These are phyloP conservation scores for Chamaecrista fasciculata DNA, from an alignment of 306 rosid species.

Conservation along the genomic window DNA sequence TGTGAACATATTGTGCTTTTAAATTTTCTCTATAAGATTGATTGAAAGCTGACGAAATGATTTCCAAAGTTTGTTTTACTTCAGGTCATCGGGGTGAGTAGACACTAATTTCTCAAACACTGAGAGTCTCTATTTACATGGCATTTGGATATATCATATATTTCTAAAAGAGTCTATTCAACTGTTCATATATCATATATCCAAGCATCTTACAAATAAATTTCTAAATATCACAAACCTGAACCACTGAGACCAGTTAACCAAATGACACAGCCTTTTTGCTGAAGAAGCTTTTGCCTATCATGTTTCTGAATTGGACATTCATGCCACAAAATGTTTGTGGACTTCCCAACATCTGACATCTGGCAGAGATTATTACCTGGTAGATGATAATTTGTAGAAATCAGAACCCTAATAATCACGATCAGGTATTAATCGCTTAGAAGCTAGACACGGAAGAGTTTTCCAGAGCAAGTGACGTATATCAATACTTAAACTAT, in stretches of 20 bases:
- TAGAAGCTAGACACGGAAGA: slow-evolving; percentile 7
- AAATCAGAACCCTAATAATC: slow-evolving; percentile 35
- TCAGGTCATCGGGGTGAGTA: background rate
- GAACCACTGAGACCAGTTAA: slow-evolving; percentile 98
- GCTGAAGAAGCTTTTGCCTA: slow-evolving; percentile 78
- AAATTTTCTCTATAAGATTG: slow-evolving; percentile 17
- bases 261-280: slow-evolving; percentile 97
- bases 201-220: background rate
- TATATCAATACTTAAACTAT: slow-evolving; percentile 14
- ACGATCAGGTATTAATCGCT: slow-evolving; percentile 1
- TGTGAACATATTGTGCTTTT: background rate
- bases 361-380: slow-evolving; percentile 49
- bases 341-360: slow-evolving; percentile 65
- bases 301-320: slow-evolving; percentile 69
- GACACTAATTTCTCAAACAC: background rate
- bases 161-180: background rate
- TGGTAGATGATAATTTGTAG: slow-evolving; percentile 36
- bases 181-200: background rate
- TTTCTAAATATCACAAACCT: slow-evolving; percentile 53
- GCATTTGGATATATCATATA: background rate
- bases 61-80: background rate
- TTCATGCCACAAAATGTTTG: slow-evolving; percentile 87
- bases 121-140: background rate
- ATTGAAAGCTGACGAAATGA: slow-evolving; percentile 15
- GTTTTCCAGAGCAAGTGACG: slow-evolving; percentile 1